Conservation (phyloP, 1,139 yeast species). For the Yamadazyma blattariae region DNA sequence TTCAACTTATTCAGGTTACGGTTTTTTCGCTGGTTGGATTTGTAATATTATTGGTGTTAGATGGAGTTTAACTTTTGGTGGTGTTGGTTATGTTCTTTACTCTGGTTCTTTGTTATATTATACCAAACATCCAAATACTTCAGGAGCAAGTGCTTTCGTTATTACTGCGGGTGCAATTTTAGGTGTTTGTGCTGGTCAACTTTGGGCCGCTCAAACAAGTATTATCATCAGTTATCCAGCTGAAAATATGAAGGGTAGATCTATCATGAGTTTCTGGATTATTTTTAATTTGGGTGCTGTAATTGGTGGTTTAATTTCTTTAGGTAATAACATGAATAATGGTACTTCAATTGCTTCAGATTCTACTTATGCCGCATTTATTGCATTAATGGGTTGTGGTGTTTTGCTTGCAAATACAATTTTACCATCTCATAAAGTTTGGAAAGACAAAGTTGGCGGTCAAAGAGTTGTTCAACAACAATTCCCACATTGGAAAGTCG, state of each 20-base stretch:
- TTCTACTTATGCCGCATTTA: conserved; percentile 58
- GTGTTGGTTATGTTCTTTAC: conserved; percentile 56
- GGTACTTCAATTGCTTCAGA: conserved; percentile 41
- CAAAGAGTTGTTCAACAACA: conserved; percentile 43
- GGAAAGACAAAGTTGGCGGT: conserved; percentile 34
- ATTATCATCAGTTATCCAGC: conserved; percentile 58
- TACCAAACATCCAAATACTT: conserved; percentile 21
- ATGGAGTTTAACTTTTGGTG: conserved; percentile 50
- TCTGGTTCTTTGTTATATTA: conserved; percentile 52
- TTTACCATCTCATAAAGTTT: conserved; percentile 49
- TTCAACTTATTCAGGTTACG: conserved; percentile 55
- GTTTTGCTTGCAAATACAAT: conserved; percentile 38
- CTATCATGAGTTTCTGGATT: conserved; percentile 59
- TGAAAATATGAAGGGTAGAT: conserved; percentile 54
- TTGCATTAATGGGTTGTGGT: conserved; percentile 52
- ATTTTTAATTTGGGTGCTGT: conserved; percentile 66
- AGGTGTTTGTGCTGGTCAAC: conserved; percentile 52
- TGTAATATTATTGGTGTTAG: conserved; percentile 53
- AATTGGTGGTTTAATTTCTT: conserved; percentile 55
- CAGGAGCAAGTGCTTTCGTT: conserved; percentile 40
- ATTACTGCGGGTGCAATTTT: conserved; percentile 59
- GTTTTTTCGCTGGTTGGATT: conserved; percentile 61
- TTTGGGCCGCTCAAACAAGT: conserved; percentile 62
- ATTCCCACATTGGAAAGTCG: conserved; percentile 48
- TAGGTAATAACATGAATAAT: conserved; percentile 47